A percentile compares a stretch with the other conserved stretches of the same genome.
phyloP scores from a whole-genome alignment of 2,329 filamentous ascomycete genomes.

The Fusarium robinianum region DNA sequence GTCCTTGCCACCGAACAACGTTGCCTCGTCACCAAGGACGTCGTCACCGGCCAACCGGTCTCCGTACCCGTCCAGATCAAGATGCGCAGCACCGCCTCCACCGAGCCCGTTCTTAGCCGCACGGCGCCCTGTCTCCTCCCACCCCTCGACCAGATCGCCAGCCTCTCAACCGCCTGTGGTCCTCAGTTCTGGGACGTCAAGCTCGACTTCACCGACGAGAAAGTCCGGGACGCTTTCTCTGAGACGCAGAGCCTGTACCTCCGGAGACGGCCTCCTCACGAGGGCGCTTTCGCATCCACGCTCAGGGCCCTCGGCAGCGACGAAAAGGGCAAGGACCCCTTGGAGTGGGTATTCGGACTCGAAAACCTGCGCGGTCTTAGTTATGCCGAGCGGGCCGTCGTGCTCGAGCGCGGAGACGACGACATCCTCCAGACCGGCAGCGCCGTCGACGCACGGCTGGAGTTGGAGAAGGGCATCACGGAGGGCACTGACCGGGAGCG shows the following conservation, averaged over 20 bases:
- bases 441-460: conserved; percentile 71
- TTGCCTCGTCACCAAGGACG: conserved; percentile 85
- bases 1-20: conserved; percentile 88
- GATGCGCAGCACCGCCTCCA: conserved; percentile 51
- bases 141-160: conserved; percentile 65
- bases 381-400: conserved; percentile 67
- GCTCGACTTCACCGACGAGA: conserved; percentile 71
- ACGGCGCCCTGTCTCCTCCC: conserved; percentile 65
- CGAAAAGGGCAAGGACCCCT: conserved; percentile 48
- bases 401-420: conserved; percentile 58
- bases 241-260: conserved; percentile 75
- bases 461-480: conserved; percentile 59
- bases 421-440: conserved; percentile 54
- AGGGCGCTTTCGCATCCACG: conserved; percentile 73
- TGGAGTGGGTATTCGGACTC: conserved; percentile 77
- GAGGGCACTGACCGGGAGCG: conserved; percentile 47
- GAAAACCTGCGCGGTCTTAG: conserved; percentile 58
- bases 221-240: conserved; percentile 64
- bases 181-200: conserved; percentile 80
- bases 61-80: conserved; percentile 71
- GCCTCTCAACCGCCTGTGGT: conserved; percentile 63
- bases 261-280: conserved; percentile 69
- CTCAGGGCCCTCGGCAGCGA: conserved; percentile 69
- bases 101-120: conserved; percentile 46
- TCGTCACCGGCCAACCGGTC: conserved; percentile 80